Evolutionary conservation across 441 rosid genomes (phyloP), one percentile per base, ranked within the genome.

Genomic region (Cnidoscolus chayamansa): DNA sequence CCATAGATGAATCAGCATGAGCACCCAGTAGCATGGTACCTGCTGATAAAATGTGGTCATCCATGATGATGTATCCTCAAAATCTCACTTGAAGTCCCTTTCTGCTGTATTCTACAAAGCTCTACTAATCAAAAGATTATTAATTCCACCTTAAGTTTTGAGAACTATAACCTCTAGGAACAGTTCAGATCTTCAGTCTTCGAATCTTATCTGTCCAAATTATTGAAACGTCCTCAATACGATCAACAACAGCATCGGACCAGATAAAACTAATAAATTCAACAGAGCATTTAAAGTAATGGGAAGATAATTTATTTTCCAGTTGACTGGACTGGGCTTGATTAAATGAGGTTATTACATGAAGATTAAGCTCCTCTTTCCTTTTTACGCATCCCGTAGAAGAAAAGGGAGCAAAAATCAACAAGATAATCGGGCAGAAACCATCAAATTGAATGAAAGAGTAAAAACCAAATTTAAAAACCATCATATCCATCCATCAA

Each of bases 1-100:
- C 96, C 94, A 89, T 88, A 35, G 79, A 71, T 3, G 84, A 68
- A 81, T 85, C 88, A 40, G 47, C 43, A 1, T 83, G 71, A 65
- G 76, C 67, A 15, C 72, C 83, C 43, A 74, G 43, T 74, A 79
- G 43, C 75, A 79, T 47, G 49, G 83, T 60, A 48, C 79, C 84
- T 2, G 85, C 76, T 58, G 88, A 82, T 35, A 84, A 83, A 73
- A 73, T 63, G 68, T 77, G 72, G 71, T 88, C 89, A 68, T 87
- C 97, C 94, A 93, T 91, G 57, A 65, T 65, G 8, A 62, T 58
- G 13, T 55, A 8, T 30, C 54, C 61, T 75, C 62, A 80, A 68
- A 60, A 32, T 60, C 35, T 68, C 65, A 51, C 49, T 64, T 17
- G 15, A 45, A 51, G 19, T 54, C 45, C 57, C 60, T 72, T 47